Evolutionary conservation across 2,329 filamentous ascomycete species (phyloP), one percentile per base, ranked within the genome.

Genomic region (Thelonectria discophora): DNA sequence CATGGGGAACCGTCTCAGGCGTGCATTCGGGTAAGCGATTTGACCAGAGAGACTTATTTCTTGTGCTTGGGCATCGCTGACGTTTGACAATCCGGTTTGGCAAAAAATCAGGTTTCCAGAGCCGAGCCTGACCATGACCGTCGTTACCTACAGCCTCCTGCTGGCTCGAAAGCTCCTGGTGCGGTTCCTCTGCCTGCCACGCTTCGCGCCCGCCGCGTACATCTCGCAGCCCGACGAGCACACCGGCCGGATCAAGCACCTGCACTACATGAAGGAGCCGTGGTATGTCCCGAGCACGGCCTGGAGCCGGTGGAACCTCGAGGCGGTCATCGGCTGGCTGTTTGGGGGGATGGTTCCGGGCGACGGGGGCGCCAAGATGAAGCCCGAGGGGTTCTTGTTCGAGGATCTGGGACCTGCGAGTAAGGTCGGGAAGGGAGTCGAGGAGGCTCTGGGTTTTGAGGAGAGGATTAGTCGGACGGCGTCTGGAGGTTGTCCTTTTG

Each of bases 1-100:
- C 54, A 86, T 93, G 83, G 88, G 88, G 21, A 84, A 88, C 21
- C 81, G 85, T 12, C 76, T 92, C 49, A 80, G 90, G 15, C 81
- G 81, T 51, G 86, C 89, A 0, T 92, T 93, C 81, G 76, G 85
- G 86, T 89, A 76, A 73, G 82, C 20, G 13, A 48, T 32, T 2
- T n/a, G n/a, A 45, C 11, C 24, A 10, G 45, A 47, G 20, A 15
- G 27, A n/a, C 45, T 30, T 21, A 8, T 10, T 47, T 4, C 30
- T 15, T 6, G 13, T 47, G n/a, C 21, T 47, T 47, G 27, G 21
- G 45, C 45, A 47, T 47, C 27, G 45, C 45, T 47, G 13, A 47
- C 45, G 45, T 47, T 47, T 47, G 13, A 10, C 27, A 30, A 2
- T 24, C 27, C 27, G 4, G 27, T n/a, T n/a, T n/a, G n/a, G n/a